These are phyloP conservation scores for Cercospora sesami DNA, from an alignment of 2,329 filamentous ascomycete species.

Conservation along the genomic window DNA sequence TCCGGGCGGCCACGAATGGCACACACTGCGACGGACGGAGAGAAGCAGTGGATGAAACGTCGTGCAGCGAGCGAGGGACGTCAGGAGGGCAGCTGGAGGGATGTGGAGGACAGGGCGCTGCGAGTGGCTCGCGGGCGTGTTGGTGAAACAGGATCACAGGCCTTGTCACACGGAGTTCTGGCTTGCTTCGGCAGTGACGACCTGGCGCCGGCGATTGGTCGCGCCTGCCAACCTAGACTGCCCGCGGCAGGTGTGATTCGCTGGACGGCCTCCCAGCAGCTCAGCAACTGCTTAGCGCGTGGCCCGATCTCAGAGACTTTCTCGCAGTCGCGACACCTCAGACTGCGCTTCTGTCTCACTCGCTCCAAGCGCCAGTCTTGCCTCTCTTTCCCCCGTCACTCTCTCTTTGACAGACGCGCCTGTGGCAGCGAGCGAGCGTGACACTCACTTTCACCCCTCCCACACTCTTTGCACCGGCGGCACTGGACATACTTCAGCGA, in stretches of 20 bases:
- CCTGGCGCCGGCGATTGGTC: background rate
- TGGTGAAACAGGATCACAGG: background rate
- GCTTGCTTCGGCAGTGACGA: background rate
- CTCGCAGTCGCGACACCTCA: background rate
- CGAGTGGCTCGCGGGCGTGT: background rate
- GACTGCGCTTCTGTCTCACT: background rate
- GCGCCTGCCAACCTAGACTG: background rate
- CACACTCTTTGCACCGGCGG: background rate
- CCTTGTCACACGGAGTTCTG: background rate
- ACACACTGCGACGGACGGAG: background rate
- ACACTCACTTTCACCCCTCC: constrained; percentile 7
- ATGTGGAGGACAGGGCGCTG: background rate
- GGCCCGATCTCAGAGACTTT: background rate
- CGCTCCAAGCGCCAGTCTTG: background rate
- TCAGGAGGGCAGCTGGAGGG: background rate
- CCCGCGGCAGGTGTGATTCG: background rate
- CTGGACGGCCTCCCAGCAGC: background rate
- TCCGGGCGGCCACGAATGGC: background rate
- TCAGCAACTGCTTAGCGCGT: background rate
- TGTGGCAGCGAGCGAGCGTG: constrained; percentile 5
- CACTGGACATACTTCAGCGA: constrained; percentile 1
- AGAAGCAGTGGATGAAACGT: background rate
- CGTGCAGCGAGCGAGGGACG: background rate
- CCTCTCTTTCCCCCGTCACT: background rate
- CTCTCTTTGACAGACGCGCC: constrained; percentile 7